A percentile compares a stretch with the other conserved stretches of the same genome.
Conservation (phyloP, 768 basidiomycete species). For the Suillus subluteus region DNA sequence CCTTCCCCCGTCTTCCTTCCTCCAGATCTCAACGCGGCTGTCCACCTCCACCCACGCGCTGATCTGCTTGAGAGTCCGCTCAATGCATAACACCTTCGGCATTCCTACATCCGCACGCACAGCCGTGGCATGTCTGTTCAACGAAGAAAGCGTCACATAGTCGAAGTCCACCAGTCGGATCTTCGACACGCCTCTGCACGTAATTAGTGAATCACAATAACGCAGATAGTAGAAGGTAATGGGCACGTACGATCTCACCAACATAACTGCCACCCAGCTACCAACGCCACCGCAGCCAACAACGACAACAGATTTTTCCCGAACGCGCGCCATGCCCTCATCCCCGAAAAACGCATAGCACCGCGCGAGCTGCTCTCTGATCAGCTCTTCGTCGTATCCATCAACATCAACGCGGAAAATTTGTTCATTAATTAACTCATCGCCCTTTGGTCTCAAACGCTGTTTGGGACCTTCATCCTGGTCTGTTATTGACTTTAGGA, state of each 20-base stretch:
- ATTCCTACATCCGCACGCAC: constrained; percentile 88
- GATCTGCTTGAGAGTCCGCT: constrained; percentile 67
- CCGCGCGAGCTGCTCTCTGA: constrained; percentile 87
- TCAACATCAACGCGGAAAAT: not conserved
- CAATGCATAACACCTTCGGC: constrained; percentile 84
- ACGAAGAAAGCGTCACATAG: constrained; percentile 91
- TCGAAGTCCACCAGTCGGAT: constrained; percentile 93
- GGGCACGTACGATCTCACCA: constrained; percentile 77
- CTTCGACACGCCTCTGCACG: constrained; percentile 66
- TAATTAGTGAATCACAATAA: constrained; percentile 4
- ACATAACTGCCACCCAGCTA: constrained; percentile 95
- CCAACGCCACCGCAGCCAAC: constrained; percentile 98
- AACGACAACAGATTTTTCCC: constrained; percentile 77
- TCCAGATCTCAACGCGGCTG: constrained; percentile 82
- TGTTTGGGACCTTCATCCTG: constrained; percentile 10
- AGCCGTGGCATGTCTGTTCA: constrained; percentile 95
- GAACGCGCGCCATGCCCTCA: constrained; percentile 79
- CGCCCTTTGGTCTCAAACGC: not conserved
- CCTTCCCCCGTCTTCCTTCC: constrained; percentile 73
- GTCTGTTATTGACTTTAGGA: constrained; percentile 52
- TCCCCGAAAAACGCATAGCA: constrained; percentile 96
- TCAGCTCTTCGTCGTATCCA: constrained; percentile 76
- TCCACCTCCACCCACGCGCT: constrained; percentile 91
- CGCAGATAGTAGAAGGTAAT: not conserved
- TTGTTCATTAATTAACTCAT: not conserved